A percentile compares a stretch with the other conserved stretches of the same genome.
These are phyloP conservation scores for Yamadazyma ubonensis DNA, from an alignment of 805 yeast species.

Conservation along the genomic window DNA sequence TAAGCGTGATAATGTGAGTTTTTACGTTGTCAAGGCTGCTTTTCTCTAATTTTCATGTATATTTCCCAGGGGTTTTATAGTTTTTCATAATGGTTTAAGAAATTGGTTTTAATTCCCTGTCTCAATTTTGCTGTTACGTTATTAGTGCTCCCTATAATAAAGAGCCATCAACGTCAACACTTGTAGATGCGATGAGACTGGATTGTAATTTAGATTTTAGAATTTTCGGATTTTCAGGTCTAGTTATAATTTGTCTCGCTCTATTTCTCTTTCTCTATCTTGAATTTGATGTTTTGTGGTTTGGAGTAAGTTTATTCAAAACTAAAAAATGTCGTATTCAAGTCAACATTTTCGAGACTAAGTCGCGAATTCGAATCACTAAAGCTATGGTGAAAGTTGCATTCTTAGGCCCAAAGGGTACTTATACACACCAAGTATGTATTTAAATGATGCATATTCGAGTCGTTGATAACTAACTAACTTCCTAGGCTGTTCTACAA, in stretches of 20 bases:
- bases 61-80: constrained; percentile 15
- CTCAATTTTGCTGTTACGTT: constrained; percentile 30
- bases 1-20: constrained; percentile 16
- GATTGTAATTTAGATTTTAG: not conserved
- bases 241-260: too few species aligned
- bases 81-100: constrained; percentile 13
- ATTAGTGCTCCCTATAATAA: constrained; percentile 39
- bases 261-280: not conserved
- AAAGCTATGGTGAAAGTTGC: constrained; percentile 53
- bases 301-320: not conserved
- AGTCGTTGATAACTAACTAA: constrained; percentile 2
- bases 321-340: not conserved
- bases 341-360: too few species aligned
- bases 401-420: constrained; percentile 87
- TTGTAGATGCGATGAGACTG: constrained; percentile 12
- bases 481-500: constrained; percentile 46
- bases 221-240: not conserved
- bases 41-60: not conserved
- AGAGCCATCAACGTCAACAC: constrained; percentile 46
- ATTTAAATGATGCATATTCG: not conserved
- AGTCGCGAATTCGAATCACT: too few species aligned
- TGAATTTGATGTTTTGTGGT: not conserved
- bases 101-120: constrained; percentile 14
- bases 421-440: constrained; percentile 84
- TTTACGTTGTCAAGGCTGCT: not conserved